Evolutionary conservation across 345 rosid genomes (phyloP), one percentile per base, ranked within the genome.

Genomic region (Balakata baccata): DNA sequence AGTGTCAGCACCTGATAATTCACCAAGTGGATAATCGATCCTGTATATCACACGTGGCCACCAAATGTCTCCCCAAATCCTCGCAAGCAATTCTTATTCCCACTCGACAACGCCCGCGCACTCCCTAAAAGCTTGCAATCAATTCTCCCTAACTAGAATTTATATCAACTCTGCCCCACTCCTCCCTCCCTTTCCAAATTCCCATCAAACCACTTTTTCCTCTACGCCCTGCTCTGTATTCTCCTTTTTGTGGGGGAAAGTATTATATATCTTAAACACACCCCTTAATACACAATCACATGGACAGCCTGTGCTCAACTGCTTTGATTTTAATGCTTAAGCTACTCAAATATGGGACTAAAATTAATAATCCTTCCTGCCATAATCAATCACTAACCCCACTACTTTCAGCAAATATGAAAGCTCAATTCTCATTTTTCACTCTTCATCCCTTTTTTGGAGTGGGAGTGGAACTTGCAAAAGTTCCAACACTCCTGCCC

Each of bases 281-380:
- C 58, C 57, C 79, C 23, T 56, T 64, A 62, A 59, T 69, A 70
- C 66, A 63, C 47, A 61, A 59, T 69, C 81, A 85, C 83, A 83
- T 77, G 84, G 86, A 79, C 87, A 82, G 83, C 73, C 84, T 82
- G 88, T 79, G 77, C 76, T 45, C 78, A 76, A 58, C 79, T 62
- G 52, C 47, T 47, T 76, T 13, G 6, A 6, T 16, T 66, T 11
- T 58, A 46, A 46, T 78, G 74, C 41, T 29, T 72, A 78, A 64
- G 49, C 81, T 56, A 43, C 65, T 68, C 12, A 41, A 16, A 18
- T 18, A 62, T 62, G 25, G 47, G 49, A 43, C 70, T 20, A 34
- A 66, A 75, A 50, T 39, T 20, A 70, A 79, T 75, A 57, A 76
- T 6, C 72, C 59, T 64, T 38, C 39, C 14, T 46, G 38, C 53